Conservation (phyloP, 2,329 filamentous ascomycete genomes). For the Penicillium sp. region DNA sequence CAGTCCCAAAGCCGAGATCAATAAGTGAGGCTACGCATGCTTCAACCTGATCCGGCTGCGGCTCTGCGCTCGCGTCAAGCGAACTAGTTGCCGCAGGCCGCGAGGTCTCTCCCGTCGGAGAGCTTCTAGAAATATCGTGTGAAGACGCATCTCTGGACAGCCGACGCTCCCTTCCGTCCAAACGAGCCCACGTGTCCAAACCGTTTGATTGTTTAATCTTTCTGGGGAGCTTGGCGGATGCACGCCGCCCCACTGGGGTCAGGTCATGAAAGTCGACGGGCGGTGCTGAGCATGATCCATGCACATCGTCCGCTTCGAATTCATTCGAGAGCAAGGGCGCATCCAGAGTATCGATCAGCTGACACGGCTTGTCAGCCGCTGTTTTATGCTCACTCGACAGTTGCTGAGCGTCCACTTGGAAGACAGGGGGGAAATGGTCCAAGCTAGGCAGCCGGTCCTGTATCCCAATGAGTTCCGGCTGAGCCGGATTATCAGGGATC, state of each 20-base stretch:
- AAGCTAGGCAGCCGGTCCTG: slow-evolving; percentile 20
- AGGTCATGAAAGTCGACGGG: too few species aligned
- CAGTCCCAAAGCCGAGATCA: slow-evolving; percentile 38
- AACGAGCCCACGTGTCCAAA: slow-evolving; percentile 15
- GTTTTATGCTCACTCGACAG: slow-evolving; percentile 18
- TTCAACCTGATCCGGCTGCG: slow-evolving; percentile 20
- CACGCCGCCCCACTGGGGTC: too few species aligned
- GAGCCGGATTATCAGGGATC: slow-evolving; percentile 27
- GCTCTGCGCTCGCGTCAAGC: neutral
- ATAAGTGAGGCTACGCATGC: slow-evolving; percentile 37
- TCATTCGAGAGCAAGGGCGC: slow-evolving; percentile 23
- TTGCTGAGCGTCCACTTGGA: slow-evolving; percentile 33
- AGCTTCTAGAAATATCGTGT: slow-evolving; percentile 21
- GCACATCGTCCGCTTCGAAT: slow-evolving; percentile 8
- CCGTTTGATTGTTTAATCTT: neutral
- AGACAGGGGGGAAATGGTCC: slow-evolving; percentile 32
- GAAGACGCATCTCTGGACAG: slow-evolving; percentile 6
- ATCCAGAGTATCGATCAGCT: slow-evolving; percentile 6
- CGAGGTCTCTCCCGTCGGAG: slow-evolving; percentile 16
- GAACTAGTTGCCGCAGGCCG: neutral
- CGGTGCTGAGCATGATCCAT: too few species aligned
- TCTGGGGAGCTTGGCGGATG: too few species aligned
- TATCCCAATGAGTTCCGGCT: slow-evolving; percentile 22
- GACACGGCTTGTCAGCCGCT: neutral
- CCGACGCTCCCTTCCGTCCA: slow-evolving; percentile 17